Evolutionary conservation across 306 rosid species (phyloP).

Genomic region (Corylus heterophylla): DNA sequence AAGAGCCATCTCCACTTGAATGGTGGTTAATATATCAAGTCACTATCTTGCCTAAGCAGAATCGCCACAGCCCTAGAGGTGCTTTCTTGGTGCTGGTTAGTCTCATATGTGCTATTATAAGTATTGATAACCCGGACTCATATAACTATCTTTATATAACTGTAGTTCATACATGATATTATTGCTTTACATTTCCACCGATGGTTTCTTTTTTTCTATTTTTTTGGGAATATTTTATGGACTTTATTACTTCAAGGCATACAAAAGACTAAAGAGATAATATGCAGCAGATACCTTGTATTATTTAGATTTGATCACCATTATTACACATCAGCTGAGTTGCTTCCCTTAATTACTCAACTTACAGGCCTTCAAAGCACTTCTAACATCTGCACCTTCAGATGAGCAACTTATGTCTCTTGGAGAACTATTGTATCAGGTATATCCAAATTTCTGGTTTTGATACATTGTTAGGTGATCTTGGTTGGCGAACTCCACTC

Average conservation of each 20-base stretch:
- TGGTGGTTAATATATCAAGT: background rate
- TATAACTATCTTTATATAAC: background rate
- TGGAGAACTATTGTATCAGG: constrained; percentile 96
- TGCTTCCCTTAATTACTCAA: constrained; percentile 11
- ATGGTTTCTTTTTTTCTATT: background rate
- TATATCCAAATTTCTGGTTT: constrained; percentile 18
- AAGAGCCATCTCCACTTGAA: background rate
- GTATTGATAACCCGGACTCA: background rate
- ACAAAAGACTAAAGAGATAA: background rate
- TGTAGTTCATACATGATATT: background rate
- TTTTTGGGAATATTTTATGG: background rate
- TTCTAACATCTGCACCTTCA: constrained; percentile 72
- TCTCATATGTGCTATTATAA: background rate
- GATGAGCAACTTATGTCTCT: constrained; percentile 75
- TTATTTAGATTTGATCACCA: background rate
- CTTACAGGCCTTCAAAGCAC: constrained; percentile 81
- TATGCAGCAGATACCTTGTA: constrained; percentile 6
- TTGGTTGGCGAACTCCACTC: background rate
- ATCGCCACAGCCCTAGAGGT: background rate
- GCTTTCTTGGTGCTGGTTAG: background rate
- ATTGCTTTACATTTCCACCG: background rate
- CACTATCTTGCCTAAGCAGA: background rate
- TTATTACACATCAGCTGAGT: constrained; percentile 4
- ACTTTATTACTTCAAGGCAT: background rate
- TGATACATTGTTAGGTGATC: background rate